Conservation (phyloP, 2,329 filamentous ascomycete genomes). For the Aspergillus oerlinghausenensis region DNA sequence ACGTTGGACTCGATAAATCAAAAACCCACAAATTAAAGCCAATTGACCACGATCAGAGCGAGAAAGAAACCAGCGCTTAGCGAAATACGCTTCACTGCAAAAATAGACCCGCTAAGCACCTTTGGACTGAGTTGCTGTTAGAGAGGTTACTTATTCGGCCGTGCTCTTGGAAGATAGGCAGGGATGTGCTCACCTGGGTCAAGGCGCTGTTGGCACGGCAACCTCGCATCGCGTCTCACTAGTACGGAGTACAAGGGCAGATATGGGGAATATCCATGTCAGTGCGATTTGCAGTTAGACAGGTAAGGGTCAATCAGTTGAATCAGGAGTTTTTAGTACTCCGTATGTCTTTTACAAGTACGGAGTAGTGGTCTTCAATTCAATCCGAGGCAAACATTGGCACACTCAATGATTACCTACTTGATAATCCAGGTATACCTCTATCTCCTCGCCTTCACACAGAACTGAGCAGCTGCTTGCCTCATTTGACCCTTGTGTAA, state of each 20-base stretch:
- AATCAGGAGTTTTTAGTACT: background rate
- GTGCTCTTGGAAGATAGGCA: background rate
- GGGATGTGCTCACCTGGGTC: conserved; percentile 13
- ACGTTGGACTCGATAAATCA: background rate
- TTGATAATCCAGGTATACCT: too few relatives aligned
- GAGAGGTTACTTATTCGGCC: background rate
- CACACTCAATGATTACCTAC: background rate
- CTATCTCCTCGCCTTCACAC: background rate
- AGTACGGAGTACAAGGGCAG: background rate
- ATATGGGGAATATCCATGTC: too few relatives aligned
- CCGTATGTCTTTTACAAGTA: background rate
- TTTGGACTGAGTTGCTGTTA: background rate
- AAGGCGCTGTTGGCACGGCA: conserved; percentile 22
- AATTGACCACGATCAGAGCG: background rate
- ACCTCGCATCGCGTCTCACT: conserved; percentile 7
- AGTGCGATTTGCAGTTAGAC: too few relatives aligned
- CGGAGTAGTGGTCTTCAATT: too few relatives aligned
- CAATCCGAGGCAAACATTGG: background rate
- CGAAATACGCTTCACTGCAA: background rate
- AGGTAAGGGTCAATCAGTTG: too few relatives aligned
- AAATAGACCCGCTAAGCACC: background rate
- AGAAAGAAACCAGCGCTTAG: background rate
- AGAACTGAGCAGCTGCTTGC: background rate
- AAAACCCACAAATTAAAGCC: background rate
- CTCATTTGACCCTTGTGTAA: background rate